A percentile compares a stretch with the other conserved stretches of the same genome.
Conservation (phyloP, 345 rosid genomes). For the Aethionema arabicum region DNA sequence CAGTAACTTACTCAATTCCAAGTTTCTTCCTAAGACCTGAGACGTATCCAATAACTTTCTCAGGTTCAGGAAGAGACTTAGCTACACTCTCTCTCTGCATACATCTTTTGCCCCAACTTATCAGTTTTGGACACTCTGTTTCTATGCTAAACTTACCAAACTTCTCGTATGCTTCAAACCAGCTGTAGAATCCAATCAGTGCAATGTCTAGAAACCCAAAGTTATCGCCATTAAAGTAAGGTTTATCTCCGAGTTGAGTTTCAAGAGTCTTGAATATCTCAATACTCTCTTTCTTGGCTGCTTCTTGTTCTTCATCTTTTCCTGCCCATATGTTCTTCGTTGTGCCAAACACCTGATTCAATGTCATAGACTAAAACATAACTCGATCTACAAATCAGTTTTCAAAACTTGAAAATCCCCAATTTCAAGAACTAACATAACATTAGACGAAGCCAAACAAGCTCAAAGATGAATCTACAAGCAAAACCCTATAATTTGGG, state of each 20-base stretch:
- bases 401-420: background rate
- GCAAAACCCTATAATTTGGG: background rate
- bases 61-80: conserved; percentile 32
- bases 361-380: background rate
- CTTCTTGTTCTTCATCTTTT: conserved; percentile 30
- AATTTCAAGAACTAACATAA: background rate
- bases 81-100: conserved; percentile 37
- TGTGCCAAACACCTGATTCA: conserved; percentile 24
- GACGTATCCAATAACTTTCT: conserved; percentile 27
- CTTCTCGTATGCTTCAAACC: conserved; percentile 31
- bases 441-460: background rate
- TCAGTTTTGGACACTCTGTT: conserved; percentile 32
- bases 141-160: conserved; percentile 29
- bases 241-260: conserved; percentile 33
- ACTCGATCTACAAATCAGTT: background rate
- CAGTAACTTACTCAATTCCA: conserved; percentile 10
- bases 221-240: conserved; percentile 29
- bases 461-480: background rate
- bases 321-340: conserved; percentile 28
- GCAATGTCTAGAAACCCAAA: conserved; percentile 33
- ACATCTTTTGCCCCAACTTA: conserved; percentile 32
- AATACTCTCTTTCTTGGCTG: conserved; percentile 30
- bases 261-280: conserved; percentile 34
- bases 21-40: conserved; percentile 16
- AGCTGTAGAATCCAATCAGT: conserved; percentile 30